These are phyloP conservation scores for Platismatia glauca DNA, from an alignment of 495 filamentous ascomycete genomes.

Conservation along the genomic window DNA sequence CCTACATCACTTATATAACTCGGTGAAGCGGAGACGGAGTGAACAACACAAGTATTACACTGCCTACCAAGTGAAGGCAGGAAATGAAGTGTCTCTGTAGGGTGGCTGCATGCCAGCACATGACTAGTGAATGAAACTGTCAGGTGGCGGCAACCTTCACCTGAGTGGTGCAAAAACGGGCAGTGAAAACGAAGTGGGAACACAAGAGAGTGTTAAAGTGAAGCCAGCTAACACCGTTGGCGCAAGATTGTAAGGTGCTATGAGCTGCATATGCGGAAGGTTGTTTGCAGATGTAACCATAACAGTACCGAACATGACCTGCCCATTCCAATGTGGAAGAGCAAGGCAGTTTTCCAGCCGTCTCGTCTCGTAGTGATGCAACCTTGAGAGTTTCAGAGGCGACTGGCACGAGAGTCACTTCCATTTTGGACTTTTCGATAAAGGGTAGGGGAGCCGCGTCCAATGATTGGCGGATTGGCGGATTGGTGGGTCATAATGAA, in stretches of 20 bases:
- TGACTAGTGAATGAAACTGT: not conserved
- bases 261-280: not conserved
- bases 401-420: not conserved
- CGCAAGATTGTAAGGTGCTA: not conserved
- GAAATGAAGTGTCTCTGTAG: not conserved
- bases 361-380: not conserved
- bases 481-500: no score
- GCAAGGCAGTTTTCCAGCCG: not conserved
- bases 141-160: not conserved
- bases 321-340: not conserved
- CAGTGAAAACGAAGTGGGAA: not conserved
- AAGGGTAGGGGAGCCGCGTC: not conserved
- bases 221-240: not conserved
- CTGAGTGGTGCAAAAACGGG: constrained; percentile 1
- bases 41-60: not conserved
- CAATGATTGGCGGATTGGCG: not conserved
- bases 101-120: not conserved
- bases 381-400: not conserved
- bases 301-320: not conserved
- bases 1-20: constrained; percentile 1
- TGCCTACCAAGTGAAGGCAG: not conserved
- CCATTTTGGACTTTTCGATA: not conserved
- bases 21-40: not conserved
- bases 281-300: not conserved
- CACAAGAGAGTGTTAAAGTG: not conserved